Conservation (phyloP, 179 eudicot genomes). For the Sideroxylon spinosum region DNA sequence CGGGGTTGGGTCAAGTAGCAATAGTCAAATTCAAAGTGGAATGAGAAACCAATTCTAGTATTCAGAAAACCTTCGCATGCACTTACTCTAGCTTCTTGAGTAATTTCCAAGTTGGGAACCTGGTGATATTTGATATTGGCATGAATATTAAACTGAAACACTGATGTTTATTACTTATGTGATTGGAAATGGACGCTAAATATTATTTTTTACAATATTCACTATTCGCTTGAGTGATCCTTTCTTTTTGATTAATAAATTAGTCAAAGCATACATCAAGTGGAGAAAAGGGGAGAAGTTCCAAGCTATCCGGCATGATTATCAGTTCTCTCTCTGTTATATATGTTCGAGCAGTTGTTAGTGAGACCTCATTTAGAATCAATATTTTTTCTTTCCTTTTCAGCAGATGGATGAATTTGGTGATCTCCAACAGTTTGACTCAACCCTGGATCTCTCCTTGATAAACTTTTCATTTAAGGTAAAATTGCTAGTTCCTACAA, state of each 20-base stretch:
- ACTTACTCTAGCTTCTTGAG: too few relatives aligned
- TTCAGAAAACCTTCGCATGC: too few relatives aligned
- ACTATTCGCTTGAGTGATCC: neutral
- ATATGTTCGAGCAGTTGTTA: neutral
- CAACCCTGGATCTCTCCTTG: slow-evolving; percentile 49
- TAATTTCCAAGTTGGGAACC: neutral
- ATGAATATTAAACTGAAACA: neutral
- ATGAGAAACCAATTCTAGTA: too few relatives aligned
- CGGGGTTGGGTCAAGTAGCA: too few relatives aligned
- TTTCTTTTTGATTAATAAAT: neutral
- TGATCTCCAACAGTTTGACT: slow-evolving; percentile 45
- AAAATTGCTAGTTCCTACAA: slow-evolving; percentile 1
- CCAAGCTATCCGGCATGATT: neutral
- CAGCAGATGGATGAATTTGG: slow-evolving; percentile 55
- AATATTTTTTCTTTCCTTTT: slow-evolving; percentile 18
- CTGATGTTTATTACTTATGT: neutral
- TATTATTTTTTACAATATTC: neutral
- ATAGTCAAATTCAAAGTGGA: too few relatives aligned
- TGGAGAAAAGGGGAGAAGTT: neutral
- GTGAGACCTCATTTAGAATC: neutral
- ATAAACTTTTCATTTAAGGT: slow-evolving; percentile 73
- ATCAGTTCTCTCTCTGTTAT: neutral
- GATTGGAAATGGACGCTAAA: neutral
- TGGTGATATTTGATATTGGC: neutral
- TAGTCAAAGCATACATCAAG: neutral